Base-by-base conservation (phyloP, 805 yeast species). In the Kluyveromyces siamensis region DNA sequence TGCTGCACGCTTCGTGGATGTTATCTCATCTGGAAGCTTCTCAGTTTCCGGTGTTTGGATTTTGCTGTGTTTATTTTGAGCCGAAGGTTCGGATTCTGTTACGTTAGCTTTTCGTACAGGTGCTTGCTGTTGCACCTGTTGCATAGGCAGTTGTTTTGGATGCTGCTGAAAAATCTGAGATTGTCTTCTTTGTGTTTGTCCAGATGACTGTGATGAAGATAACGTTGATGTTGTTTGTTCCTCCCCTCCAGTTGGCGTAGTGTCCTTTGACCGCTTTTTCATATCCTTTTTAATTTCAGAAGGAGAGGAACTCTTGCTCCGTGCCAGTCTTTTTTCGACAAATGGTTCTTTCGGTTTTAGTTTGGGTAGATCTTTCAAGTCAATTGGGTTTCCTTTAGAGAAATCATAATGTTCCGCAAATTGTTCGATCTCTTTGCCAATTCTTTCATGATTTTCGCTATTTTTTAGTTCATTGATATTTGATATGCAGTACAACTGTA, bases 401-500 rank as follows among this genome's bases (percentile, higher is more conserved):
- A 80, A 57, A 55, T 77, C 83, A 54, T 79, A 78, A 52, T 69
- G 68, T 49, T 73, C 76, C 45, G 81, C 54, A 57, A 80, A 81
- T 65, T 66, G 64, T 59, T 66, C 48, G 69, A 64, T 43, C 62
- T 72, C 56, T 66, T 72, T 68, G 9, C 30, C 38, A 33, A 43
- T 43, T 19, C 38, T 36, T 16, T 43, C 45, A 21, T 30, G 45
- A 53, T 55, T 70, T 49, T 60, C 60, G 47, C 52, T 69, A 57
- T 71, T 45, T 56, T 70, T 50, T 58, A 70, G 50, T 72, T 72
- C 54, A 59, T 68, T 44, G 69, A 80, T 54, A 6, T 63, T 57
- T 10, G 85, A 71, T 13, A 83, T 74, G 53, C 81, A 76, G 58
- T 79, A 83, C 16, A 83, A 66, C 61, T 82, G 85, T 1, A 83